A percentile compares a stretch with the other conserved stretches of the same genome.
phyloP scores from a whole-genome alignment of 108 stramenopile genomes.

The Cyclotella cryptica region DNA sequence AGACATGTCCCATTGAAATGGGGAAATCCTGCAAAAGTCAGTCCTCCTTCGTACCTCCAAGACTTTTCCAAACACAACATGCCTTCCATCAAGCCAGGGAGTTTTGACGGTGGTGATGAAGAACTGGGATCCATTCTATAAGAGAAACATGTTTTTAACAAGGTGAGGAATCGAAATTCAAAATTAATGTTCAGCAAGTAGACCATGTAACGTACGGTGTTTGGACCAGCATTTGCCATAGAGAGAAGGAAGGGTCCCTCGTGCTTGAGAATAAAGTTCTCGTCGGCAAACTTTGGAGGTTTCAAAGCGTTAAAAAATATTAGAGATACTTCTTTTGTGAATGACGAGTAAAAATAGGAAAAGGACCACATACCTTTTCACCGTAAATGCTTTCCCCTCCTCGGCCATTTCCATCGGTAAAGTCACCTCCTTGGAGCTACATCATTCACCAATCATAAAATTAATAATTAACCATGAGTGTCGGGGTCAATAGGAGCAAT shows the following conservation, averaged over 20 bases:
- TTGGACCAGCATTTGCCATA: constrained; percentile 95
- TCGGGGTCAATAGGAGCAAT: background rate
- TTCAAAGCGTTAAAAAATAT: background rate
- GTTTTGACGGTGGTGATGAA: constrained; percentile 98
- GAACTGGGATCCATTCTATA: constrained; percentile 93
- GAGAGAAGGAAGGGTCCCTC: constrained; percentile 89
- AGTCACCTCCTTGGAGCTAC: constrained; percentile 66
- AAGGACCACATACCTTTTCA: constrained; percentile 43
- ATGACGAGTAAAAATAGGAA: background rate
- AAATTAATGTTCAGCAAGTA: no score
- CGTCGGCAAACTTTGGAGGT: constrained; percentile 88
- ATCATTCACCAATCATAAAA: no score
- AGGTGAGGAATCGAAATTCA: background rate
- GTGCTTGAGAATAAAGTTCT: constrained; percentile 92
- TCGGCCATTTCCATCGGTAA: constrained; percentile 90
- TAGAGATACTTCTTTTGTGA: background rate
- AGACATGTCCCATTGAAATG: background rate
- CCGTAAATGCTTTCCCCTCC: constrained; percentile 84
- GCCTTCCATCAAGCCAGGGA: constrained; percentile 94
- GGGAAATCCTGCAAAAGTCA: background rate
- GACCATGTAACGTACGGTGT: constrained; percentile 63
- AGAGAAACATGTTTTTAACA: background rate
- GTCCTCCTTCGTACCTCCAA: constrained; percentile 57
- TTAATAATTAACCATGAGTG: no score
- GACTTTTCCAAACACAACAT: constrained; percentile 99